phyloP scores from a whole-genome alignment of 768 basidiomycete genomes.

The Cytidiella melzeri region DNA sequence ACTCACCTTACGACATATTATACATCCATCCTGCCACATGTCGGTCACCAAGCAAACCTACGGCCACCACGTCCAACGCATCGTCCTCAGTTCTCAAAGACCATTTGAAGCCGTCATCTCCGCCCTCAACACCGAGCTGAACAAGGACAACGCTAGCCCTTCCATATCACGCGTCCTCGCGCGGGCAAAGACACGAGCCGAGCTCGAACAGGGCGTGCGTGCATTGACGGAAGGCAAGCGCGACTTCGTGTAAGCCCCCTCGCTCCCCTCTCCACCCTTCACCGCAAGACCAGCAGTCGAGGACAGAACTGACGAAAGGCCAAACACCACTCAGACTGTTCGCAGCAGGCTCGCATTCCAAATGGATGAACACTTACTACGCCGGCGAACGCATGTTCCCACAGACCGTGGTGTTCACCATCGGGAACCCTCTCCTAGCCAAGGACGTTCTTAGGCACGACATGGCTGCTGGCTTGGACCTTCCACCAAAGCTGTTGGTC shows the following conservation, averaged over 20 bases:
- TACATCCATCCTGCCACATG: too few relatives aligned
- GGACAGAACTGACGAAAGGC: too few relatives aligned
- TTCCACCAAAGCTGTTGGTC: slow-evolving; percentile 43
- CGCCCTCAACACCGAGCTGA: slow-evolving; percentile 6
- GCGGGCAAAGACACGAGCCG: slow-evolving; percentile 1
- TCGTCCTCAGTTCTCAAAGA: slow-evolving; percentile 8
- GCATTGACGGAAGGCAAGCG: slow-evolving; percentile 9
- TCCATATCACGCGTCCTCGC: neutral
- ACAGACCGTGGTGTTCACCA: slow-evolving; percentile 34
- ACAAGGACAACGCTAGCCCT: slow-evolving; percentile 2
- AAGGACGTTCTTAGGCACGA: slow-evolving; percentile 38
- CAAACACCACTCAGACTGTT: slow-evolving; percentile 5
- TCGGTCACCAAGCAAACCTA: slow-evolving; percentile 2
- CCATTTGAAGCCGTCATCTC: neutral
- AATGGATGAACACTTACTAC: slow-evolving; percentile 6
- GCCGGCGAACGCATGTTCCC: neutral
- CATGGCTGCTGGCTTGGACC: slow-evolving; percentile 33
- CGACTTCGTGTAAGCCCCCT: slow-evolving; percentile 9
- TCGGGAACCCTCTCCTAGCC: slow-evolving; percentile 48
- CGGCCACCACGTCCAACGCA: slow-evolving; percentile 3
- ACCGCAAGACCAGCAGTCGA: neutral
- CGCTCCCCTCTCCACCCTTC: neutral
- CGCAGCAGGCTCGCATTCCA: neutral
- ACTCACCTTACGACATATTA: too few relatives aligned
- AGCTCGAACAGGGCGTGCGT: slow-evolving; percentile 3